A percentile compares a stretch with the other conserved stretches of the same genome.
Conservation (phyloP, 805 yeast species). For the Saturnispora galanensis region DNA sequence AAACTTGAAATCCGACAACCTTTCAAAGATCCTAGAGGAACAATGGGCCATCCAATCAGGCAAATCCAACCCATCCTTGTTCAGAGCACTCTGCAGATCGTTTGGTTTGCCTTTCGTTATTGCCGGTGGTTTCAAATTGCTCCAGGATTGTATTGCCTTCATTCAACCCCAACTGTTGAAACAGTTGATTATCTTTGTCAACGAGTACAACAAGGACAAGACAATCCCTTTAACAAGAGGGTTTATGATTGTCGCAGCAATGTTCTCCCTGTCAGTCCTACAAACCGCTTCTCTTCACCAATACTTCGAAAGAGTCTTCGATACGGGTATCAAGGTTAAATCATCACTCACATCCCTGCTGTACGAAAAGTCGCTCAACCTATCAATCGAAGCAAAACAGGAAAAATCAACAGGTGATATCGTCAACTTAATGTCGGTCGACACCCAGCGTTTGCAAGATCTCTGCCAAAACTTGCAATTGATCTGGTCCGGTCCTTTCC, state of each 20-base stretch:
- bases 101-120: slow-evolving; percentile 64
- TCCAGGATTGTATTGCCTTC: slow-evolving; percentile 74
- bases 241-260: slow-evolving; percentile 59
- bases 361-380: slow-evolving; percentile 55
- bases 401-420: slow-evolving; percentile 82
- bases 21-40: slow-evolving; percentile 39
- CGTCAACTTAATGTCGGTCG: slow-evolving; percentile 91
- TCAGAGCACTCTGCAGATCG: slow-evolving; percentile 47
- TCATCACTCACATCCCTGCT: slow-evolving; percentile 58
- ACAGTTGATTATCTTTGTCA: slow-evolving; percentile 51
- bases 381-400: slow-evolving; percentile 65
- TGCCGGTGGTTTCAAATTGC: slow-evolving; percentile 63
- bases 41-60: slow-evolving; percentile 52
- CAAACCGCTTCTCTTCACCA: slow-evolving; percentile 74
- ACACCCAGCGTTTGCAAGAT: slow-evolving; percentile 81
- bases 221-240: slow-evolving; percentile 63
- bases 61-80: slow-evolving; percentile 24
- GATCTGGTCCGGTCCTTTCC: slow-evolving; percentile 92
- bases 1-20: slow-evolving; percentile 45
- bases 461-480: slow-evolving; percentile 68
- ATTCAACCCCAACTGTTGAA: slow-evolving; percentile 80
- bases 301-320: slow-evolving; percentile 65
- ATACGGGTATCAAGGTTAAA: slow-evolving; percentile 67
- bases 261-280: slow-evolving; percentile 68
- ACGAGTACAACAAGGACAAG: slow-evolving; percentile 35